These are phyloP conservation scores for Starmerella vitae DNA, from an alignment of 805 yeast genomes.

Conservation along the genomic window DNA sequence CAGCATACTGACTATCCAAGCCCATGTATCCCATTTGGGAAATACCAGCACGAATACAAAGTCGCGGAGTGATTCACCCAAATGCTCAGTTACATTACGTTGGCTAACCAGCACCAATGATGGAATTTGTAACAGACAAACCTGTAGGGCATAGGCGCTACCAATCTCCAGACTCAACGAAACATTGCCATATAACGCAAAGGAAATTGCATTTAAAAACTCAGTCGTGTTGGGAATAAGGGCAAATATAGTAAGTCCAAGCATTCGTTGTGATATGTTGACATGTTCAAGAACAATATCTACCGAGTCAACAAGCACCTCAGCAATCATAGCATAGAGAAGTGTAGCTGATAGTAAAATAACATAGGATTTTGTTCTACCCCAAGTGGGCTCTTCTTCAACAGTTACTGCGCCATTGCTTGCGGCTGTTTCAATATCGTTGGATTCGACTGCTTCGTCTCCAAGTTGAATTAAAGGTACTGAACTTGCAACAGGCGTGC, in stretches of 20 bases:
- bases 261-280: conserved; percentile 79
- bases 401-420: not conserved
- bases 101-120: conserved; percentile 70
- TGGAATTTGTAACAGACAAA: conserved; percentile 85
- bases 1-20: conserved; percentile 70
- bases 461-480: not conserved
- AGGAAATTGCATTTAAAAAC: conserved; percentile 89
- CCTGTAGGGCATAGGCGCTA: conserved; percentile 92
- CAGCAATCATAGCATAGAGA: conserved; percentile 85
- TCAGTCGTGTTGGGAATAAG: conserved; percentile 95
- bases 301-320: conserved; percentile 81
- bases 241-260: conserved; percentile 90
- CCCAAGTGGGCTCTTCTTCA: conserved; percentile 79
- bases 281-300: conserved; percentile 67
- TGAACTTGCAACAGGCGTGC: conserved; percentile 4
- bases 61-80: conserved; percentile 22
- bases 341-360: conserved; percentile 75
- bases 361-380: conserved; percentile 65
- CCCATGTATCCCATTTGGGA: conserved; percentile 91
- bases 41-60: conserved; percentile 61
- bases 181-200: conserved; percentile 91
- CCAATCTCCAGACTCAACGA: conserved; percentile 97
- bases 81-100: conserved; percentile 18
- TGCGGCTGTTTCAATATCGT: not conserved
- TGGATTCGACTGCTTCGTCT: conserved; percentile 24